These are phyloP conservation scores for Abortiporus biennis DNA, from an alignment of 1,284 basidiomycete genomes.

Conservation along the genomic window DNA sequence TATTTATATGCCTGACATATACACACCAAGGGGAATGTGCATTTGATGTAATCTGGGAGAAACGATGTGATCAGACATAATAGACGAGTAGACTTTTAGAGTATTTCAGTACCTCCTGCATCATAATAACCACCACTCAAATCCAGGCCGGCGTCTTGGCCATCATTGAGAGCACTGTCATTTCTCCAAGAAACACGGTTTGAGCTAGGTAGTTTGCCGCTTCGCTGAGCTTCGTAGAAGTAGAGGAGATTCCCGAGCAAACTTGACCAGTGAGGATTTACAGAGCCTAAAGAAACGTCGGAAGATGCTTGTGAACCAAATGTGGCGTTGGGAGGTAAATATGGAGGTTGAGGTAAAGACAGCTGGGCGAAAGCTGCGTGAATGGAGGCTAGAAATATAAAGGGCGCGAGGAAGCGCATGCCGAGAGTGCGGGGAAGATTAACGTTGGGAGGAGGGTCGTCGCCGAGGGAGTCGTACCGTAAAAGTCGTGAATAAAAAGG, in stretches of 20 bases:
- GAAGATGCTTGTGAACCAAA: constrained; percentile 47
- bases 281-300: constrained; percentile 28
- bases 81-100: background rate
- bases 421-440: too few relatives aligned
- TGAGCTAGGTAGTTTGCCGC: constrained; percentile 61
- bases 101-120: constrained; percentile 59
- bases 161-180: constrained; percentile 72
- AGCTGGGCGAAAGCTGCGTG: constrained; percentile 57
- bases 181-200: constrained; percentile 88
- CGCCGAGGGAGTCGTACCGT: too few relatives aligned
- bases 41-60: constrained; percentile 76
- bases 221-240: constrained; percentile 90
- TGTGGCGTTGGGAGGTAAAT: constrained; percentile 56
- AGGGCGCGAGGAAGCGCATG: too few relatives aligned
- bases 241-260: constrained; percentile 78
- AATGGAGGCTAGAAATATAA: too few relatives aligned
- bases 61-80: background rate
- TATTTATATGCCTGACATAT: background rate
- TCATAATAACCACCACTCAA: constrained; percentile 88
- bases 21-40: constrained; percentile 70
- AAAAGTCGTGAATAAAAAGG: too few relatives aligned
- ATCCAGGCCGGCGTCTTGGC: constrained; percentile 68
- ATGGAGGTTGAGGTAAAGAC: constrained; percentile 55
- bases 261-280: constrained; percentile 77
- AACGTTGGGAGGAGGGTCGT: too few relatives aligned